Conservation (phyloP, 2,329 filamentous ascomycete genomes). For the Orbilia oligospora region DNA sequence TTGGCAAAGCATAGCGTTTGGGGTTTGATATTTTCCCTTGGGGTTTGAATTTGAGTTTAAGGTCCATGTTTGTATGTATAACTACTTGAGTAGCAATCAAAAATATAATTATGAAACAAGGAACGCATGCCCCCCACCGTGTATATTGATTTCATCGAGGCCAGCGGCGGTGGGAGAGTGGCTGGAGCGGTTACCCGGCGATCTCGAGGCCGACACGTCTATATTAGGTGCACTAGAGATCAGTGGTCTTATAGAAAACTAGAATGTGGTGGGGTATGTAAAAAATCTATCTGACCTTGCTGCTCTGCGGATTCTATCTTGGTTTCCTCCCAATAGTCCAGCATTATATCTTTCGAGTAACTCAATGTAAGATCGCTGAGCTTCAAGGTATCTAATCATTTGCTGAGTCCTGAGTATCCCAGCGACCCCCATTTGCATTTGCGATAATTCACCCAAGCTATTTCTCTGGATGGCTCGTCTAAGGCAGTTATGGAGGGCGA, state of each 20-base stretch:
- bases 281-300: conserved; percentile 79
- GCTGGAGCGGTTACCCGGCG: background rate
- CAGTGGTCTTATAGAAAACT: background rate
- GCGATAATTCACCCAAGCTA: background rate
- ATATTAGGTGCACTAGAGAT: background rate
- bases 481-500: conserved; percentile 64
- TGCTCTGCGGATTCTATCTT: conserved; percentile 84
- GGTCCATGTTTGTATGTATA: conserved; percentile 17
- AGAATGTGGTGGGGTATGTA: background rate
- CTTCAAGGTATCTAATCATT: conserved; percentile 81
- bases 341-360: conserved; percentile 94
- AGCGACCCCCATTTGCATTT: background rate
- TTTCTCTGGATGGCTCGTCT: conserved; percentile 60
- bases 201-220: conserved; percentile 55
- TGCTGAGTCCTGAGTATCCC: conserved; percentile 72
- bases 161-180: background rate
- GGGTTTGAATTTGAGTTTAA: conserved; percentile 4
- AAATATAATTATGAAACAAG: background rate
- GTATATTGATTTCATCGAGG: background rate
- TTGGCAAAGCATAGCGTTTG: conserved; percentile 11
- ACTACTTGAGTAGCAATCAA: too few relatives aligned
- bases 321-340: conserved; percentile 87
- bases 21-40: conserved; percentile 27
- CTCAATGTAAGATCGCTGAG: conserved; percentile 86
- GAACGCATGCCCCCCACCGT: background rate